Evolutionary conservation across 2,329 filamentous ascomycete species (phyloP).

Genomic region (Lachnum nothofagi): DNA sequence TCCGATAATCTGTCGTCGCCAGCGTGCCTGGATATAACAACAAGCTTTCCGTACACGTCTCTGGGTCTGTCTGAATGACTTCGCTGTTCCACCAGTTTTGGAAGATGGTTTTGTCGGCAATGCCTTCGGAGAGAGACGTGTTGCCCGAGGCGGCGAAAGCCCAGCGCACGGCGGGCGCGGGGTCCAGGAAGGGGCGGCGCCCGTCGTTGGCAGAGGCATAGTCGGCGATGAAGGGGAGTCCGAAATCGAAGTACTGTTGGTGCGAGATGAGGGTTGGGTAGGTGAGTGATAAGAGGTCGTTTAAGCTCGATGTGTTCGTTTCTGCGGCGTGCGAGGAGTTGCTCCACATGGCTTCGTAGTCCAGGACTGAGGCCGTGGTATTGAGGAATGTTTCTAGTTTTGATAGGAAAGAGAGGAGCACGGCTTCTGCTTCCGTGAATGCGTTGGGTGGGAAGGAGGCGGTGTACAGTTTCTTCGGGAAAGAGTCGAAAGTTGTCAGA

Average conservation of each 20-base stretch:
- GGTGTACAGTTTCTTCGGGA: constrained; percentile 39
- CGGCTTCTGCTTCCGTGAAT: constrained; percentile 34
- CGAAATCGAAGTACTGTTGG: constrained; percentile 42
- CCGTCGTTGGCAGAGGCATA: constrained; percentile 44
- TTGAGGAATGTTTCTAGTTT: constrained; percentile 40
- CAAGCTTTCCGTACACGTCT: constrained; percentile 46
- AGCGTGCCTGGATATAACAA: constrained; percentile 43
- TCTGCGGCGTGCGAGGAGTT: constrained; percentile 29
- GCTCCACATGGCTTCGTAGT: constrained; percentile 19
- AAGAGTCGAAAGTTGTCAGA: constrained; percentile 37
- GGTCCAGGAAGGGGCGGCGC: constrained; percentile 45
- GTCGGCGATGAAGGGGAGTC: constrained; percentile 45
- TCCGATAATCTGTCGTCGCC: constrained; percentile 40
- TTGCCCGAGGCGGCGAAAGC: constrained; percentile 40
- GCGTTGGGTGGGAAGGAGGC: constrained; percentile 39
- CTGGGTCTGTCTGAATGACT: constrained; percentile 38
- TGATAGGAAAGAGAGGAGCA: constrained; percentile 39
- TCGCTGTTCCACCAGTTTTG: constrained; percentile 42
- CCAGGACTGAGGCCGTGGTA: constrained; percentile 30
- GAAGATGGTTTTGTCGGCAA: constrained; percentile 47
- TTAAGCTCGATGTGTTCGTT: constrained; percentile 30
- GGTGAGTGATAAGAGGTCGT: constrained; percentile 38
- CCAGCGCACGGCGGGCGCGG: constrained; percentile 44
- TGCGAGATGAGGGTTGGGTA: constrained; percentile 45
- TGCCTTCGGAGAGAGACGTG: constrained; percentile 38